phyloP scores from a whole-genome alignment of 2,329 filamentous ascomycete species.

The Dothidotthia symphoricarpi region DNA sequence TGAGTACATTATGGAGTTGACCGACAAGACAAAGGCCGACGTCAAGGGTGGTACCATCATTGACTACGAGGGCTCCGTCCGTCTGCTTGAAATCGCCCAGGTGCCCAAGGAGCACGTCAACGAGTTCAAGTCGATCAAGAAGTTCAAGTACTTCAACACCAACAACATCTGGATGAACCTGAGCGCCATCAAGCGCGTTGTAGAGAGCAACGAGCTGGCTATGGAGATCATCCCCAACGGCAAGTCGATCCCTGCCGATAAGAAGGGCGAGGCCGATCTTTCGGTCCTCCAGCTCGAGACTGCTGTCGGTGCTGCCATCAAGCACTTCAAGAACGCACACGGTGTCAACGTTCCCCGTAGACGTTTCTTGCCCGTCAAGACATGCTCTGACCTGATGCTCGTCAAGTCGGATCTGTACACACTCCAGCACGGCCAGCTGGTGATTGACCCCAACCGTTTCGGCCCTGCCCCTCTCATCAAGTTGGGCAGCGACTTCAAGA shows the following conservation, averaged over 20 bases:
- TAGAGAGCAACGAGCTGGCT: conserved; percentile 96
- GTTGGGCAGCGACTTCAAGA: conserved; percentile 99
- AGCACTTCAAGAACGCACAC: conserved; percentile 97
- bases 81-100: conserved; percentile 97
- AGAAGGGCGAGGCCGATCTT: conserved; percentile 98
- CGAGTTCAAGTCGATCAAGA: conserved; percentile 99
- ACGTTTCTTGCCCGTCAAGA: conserved; percentile 99
- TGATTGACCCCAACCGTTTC: conserved; percentile 95
- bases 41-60: conserved; percentile 99
- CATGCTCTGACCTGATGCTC: conserved; percentile 97
- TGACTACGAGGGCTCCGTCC: conserved; percentile 95
- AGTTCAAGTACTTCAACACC: conserved; percentile 99
- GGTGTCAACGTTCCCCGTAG: conserved; percentile 97
- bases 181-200: conserved; percentile 94
- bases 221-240: conserved; percentile 99
- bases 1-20: conserved; percentile 99
- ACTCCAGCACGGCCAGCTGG: conserved; percentile 94
- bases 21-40: conserved; percentile 99
- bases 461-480: conserved; percentile 97
- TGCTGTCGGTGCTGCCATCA: conserved; percentile 95
- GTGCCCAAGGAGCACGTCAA: conserved; percentile 99
- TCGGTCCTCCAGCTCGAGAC: conserved; percentile 98
- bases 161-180: conserved; percentile 99
- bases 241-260: conserved; percentile 97
- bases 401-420: conserved; percentile 99